These are phyloP conservation scores for Auricularia sp. DNA, from an alignment of 768 basidiomycete genomes.

Conservation along the genomic window DNA sequence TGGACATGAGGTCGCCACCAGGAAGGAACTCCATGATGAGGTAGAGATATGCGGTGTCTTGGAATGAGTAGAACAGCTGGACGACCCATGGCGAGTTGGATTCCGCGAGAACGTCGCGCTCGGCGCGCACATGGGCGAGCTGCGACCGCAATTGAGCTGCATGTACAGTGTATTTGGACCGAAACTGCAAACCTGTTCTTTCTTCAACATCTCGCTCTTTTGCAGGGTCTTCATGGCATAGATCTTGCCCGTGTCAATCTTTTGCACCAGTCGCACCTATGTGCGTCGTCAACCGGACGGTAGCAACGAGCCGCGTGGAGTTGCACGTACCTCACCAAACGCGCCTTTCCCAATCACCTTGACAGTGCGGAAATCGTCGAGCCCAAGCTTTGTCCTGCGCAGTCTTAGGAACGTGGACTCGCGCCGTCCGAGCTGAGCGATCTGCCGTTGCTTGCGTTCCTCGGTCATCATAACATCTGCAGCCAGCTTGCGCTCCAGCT, in stretches of 20 bases:
- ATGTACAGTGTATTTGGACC: neutral
- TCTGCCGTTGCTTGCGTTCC: slow-evolving; percentile 76
- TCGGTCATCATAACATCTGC: slow-evolving; percentile 61
- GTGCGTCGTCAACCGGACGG: neutral
- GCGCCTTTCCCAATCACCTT: slow-evolving; percentile 99
- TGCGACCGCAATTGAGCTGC: slow-evolving; percentile 19
- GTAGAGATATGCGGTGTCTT: slow-evolving; percentile 85
- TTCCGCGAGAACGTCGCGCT: slow-evolving; percentile 92
- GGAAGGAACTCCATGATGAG: slow-evolving; percentile 99
- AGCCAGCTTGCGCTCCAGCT: slow-evolving; percentile 72
- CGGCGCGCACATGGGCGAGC: slow-evolving; percentile 96
- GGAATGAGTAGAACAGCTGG: slow-evolving; percentile 96
- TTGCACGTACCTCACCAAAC: slow-evolving; percentile 75
- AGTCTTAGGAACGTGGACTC: slow-evolving; percentile 84
- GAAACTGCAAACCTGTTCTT: slow-evolving; percentile 65
- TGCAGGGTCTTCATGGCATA: slow-evolving; percentile 98
- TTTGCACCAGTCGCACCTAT: slow-evolving; percentile 88
- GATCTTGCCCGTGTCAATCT: slow-evolving; percentile 92
- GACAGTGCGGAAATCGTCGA: slow-evolving; percentile 90
- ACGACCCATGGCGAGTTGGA: slow-evolving; percentile 95
- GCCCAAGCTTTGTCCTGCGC: slow-evolving; percentile 77
- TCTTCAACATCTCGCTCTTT: slow-evolving; percentile 98
- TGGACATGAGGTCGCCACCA: slow-evolving; percentile 98
- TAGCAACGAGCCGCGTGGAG: neutral
- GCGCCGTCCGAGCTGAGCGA: slow-evolving; percentile 74